These are phyloP conservation scores for Fusarium beomiforme DNA, from an alignment of 2,329 filamentous ascomycete species.

Conservation along the genomic window DNA sequence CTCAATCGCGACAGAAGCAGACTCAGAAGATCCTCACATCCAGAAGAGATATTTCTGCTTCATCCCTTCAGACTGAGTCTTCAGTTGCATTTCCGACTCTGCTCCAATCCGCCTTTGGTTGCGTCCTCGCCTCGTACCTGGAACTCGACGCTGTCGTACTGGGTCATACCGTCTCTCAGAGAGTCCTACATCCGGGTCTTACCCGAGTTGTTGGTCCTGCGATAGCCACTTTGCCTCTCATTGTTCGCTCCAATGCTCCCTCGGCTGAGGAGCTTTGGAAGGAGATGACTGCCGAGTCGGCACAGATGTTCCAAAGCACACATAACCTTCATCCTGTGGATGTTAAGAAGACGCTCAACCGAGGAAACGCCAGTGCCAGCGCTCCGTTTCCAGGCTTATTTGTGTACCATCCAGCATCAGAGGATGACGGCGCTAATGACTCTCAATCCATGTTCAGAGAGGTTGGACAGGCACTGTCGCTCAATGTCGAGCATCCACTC, in stretches of 20 bases:
- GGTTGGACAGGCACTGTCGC: conserved; percentile 11
- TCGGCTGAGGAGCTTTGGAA: not conserved
- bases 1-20: conserved; percentile 16
- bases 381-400: conserved; percentile 18
- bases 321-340: conserved; percentile 16
- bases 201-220: conserved; percentile 7
- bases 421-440: not conserved
- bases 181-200: conserved; percentile 4
- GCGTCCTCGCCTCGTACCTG: conserved; percentile 4
- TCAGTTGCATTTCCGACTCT: not conserved
- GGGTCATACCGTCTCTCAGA: conserved; percentile 14
- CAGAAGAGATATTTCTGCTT: not conserved
- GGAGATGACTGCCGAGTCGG: conserved; percentile 2
- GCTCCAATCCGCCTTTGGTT: conserved; percentile 17
- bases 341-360: conserved; percentile 24
- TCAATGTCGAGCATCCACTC: conserved; percentile 24
- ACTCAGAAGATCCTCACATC: not conserved
- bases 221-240: conserved; percentile 12
- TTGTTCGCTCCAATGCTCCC: not conserved
- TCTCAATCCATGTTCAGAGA: not conserved
- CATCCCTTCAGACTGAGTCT: fast-evolving
- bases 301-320: not conserved
- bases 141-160: conserved; percentile 6
- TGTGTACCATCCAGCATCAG: conserved; percentile 14
- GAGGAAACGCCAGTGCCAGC: not conserved